Evolutionary conservation across 2,329 filamentous ascomycete genomes (phyloP).

Genomic region (Sarocladium oryzae): DNA sequence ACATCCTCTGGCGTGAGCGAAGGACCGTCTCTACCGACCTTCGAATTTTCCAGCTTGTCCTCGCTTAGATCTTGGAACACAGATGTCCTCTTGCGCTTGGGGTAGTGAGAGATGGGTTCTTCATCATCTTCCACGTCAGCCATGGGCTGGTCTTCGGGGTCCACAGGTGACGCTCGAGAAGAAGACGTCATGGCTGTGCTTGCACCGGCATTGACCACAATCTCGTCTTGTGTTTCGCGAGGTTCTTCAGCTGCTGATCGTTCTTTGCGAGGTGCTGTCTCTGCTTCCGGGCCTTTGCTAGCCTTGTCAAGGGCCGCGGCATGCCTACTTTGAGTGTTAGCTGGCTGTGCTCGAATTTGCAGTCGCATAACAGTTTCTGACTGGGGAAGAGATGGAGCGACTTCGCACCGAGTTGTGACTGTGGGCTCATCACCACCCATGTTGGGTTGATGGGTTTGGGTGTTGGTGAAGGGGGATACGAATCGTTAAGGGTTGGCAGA

Average conservation of each 20-base stretch:
- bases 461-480: background rate
- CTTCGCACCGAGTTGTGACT: background rate
- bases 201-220: conserved; percentile 7
- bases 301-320: background rate
- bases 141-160: conserved; percentile 37
- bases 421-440: background rate
- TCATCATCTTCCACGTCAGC: conserved; percentile 31
- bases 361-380: background rate
- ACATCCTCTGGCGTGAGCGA: conserved; percentile 14
- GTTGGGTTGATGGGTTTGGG: too few species aligned
- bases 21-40: conserved; percentile 25
- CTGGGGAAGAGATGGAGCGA: background rate
- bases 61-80: conserved; percentile 44
- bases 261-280: background rate
- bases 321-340: background rate
- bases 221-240: conserved; percentile 7
- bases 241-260: background rate
- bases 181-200: background rate
- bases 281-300: background rate
- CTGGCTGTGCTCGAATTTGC: background rate
- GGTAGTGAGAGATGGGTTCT: conserved; percentile 34
- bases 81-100: conserved; percentile 50
- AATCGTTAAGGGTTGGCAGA: too few species aligned
- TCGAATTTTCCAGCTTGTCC: conserved; percentile 35
- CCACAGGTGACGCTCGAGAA: conserved; percentile 9